Percentiles rank a stretch among this genome's conserved stretches.
phyloP scores from a whole-genome alignment of 768 basidiomycete species.

The Auriscalpium orientale region DNA sequence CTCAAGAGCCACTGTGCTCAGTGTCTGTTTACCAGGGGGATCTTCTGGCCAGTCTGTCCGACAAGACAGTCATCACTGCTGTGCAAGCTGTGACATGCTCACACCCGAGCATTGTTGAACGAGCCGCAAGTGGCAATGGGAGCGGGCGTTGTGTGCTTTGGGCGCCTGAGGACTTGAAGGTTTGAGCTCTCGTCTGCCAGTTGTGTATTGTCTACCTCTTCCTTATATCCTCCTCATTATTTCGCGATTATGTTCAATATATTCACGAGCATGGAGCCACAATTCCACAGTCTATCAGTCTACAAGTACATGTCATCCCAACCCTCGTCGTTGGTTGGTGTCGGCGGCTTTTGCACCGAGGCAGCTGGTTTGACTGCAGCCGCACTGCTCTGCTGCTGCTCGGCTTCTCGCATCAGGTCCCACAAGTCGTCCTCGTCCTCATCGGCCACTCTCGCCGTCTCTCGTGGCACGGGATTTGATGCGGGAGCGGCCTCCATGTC shows the following conservation, averaged over 20 bases:
- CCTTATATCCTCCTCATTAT: too few species aligned
- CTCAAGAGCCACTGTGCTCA: not conserved
- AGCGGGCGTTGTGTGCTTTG: constrained; percentile 77
- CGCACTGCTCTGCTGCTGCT: constrained; percentile 19
- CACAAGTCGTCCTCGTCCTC: constrained; percentile 66
- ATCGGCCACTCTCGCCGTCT: constrained; percentile 6
- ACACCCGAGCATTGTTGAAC: constrained; percentile 67
- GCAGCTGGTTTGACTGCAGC: not conserved
- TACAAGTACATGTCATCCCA: constrained; percentile 60
- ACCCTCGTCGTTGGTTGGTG: constrained; percentile 38
- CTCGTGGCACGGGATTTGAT: not conserved
- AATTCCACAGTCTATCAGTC: too few species aligned
- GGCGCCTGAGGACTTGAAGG: constrained; percentile 39
- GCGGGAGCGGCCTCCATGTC: constrained; percentile 10
- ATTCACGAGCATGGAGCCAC: too few species aligned
- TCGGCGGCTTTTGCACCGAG: not conserved
- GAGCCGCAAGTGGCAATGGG: constrained; percentile 70
- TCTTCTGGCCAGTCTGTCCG: constrained; percentile 53
- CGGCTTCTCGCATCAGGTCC: constrained; percentile 55
- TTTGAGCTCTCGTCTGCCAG: not conserved
- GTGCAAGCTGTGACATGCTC: constrained; percentile 89
- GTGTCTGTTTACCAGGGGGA: constrained; percentile 48
- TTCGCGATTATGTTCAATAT: too few species aligned
- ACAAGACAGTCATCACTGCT: constrained; percentile 63
- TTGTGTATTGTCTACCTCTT: too few species aligned